Percentiles rank a stretch among this genome's conserved stretches.
phyloP scores from a whole-genome alignment of 2,329 filamentous ascomycete species.

The Clonostachys sp. region DNA sequence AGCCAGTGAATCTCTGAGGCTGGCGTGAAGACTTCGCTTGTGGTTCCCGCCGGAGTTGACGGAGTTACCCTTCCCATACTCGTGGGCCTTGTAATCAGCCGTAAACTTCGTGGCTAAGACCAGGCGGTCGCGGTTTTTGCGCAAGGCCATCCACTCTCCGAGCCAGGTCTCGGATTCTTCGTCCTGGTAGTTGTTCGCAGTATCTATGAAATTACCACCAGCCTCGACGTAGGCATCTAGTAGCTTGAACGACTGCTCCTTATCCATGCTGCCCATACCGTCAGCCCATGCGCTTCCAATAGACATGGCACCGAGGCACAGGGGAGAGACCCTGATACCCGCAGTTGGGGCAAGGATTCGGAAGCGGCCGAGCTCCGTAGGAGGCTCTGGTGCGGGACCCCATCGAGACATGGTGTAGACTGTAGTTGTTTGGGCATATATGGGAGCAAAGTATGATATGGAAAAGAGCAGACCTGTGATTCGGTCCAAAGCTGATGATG shows the following conservation, averaged over 20 bases:
- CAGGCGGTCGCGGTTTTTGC: slow-evolving; percentile 36
- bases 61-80: slow-evolving; percentile 20
- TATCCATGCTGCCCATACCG: slow-evolving; percentile 42
- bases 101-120: slow-evolving; percentile 44
- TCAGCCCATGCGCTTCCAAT: slow-evolving; percentile 34
- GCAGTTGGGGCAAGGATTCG: slow-evolving; percentile 19
- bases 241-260: slow-evolving; percentile 47
- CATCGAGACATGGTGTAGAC: no score
- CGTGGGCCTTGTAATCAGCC: slow-evolving; percentile 25
- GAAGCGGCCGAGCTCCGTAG: neutral
- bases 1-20: slow-evolving; percentile 27
- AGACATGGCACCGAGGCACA: slow-evolving; percentile 38
- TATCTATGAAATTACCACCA: slow-evolving; percentile 61
- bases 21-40: slow-evolving; percentile 26
- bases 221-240: slow-evolving; percentile 47
- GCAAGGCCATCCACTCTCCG: slow-evolving; percentile 41
- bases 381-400: neutral
- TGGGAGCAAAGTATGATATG: no score
- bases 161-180: slow-evolving; percentile 44
- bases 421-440: no score
- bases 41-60: slow-evolving; percentile 33
- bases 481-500: no score
- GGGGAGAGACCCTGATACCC: slow-evolving; percentile 38
- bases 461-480: no score
- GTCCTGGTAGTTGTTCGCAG: slow-evolving; percentile 41